Percentiles rank a stretch among this genome's conserved stretches.
Evolutionary conservation across 192 early-diverging fungal genomes (phyloP).

Genomic region (Geosiphon pyriformis): DNA sequence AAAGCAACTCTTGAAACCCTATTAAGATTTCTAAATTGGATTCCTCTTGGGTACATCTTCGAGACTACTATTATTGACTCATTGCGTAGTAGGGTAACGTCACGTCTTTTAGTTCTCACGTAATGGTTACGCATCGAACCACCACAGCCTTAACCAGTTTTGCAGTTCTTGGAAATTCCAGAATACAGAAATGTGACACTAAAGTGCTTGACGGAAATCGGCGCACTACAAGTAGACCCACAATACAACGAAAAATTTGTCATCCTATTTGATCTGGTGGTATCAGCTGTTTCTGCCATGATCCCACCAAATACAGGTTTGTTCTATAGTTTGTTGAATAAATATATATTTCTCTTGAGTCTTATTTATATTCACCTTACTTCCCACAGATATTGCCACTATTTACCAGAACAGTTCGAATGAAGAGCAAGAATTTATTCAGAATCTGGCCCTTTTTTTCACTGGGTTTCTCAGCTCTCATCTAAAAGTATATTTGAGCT

Average conservation of each 20-base stretch:
- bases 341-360: neutral
- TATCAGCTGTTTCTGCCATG: slow-evolving; percentile 61
- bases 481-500: slow-evolving; percentile 56
- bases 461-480: slow-evolving; percentile 82
- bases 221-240: slow-evolving; percentile 66
- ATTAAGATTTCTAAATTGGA: slow-evolving; percentile 96
- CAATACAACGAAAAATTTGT: slow-evolving; percentile 88
- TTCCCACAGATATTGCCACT: slow-evolving; percentile 66
- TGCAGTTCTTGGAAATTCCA: slow-evolving; percentile 78
- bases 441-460: slow-evolving; percentile 90
- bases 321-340: neutral
- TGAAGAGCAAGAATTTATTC: slow-evolving; percentile 93
- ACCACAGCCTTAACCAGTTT: neutral
- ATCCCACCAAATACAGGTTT: slow-evolving; percentile 65
- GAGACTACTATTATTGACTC: slow-evolving; percentile 88
- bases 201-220: slow-evolving; percentile 98
- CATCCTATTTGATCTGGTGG: slow-evolving; percentile 77
- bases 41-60: slow-evolving; percentile 97
- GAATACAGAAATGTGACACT: slow-evolving; percentile 90
- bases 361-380: too few relatives aligned
- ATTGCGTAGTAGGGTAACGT: slow-evolving; percentile 66
- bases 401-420: slow-evolving; percentile 81
- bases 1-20: slow-evolving; percentile 90
- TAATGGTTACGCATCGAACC: neutral
- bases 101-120: neutral